Evolutionary conservation across 495 filamentous ascomycete genomes (phyloP), one percentile per base, ranked within the genome.

Genomic region (Lepidopterella palustris): DNA sequence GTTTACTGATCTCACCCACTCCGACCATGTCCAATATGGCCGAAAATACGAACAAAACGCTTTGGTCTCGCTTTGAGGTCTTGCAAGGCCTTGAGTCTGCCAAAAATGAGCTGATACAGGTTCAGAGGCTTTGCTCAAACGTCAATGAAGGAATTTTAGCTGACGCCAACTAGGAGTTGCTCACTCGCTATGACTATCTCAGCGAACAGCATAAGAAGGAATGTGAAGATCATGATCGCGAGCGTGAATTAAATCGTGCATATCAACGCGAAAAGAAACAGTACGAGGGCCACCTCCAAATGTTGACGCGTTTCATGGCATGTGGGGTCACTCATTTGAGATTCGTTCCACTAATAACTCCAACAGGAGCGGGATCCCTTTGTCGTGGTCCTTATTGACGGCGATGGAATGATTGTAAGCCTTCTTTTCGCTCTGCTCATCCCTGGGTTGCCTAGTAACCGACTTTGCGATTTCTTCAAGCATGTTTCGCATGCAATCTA

Each of bases 351-450:
- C 51, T 57, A 60, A 24, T 24, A 25, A 35, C 54, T 59, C 42
- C 25, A 56, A 48, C 68, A 91, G 87, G 85, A 85, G 48, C 82
- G 80, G 51, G 87, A 91, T 76, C 83, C 86, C 8, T 92, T 90
- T 67, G 77, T 91, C 63, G 69, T 88, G 26, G 79, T 89, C 18
- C 74, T 95, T 58, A 80, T 95, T 53, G 89, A 95, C 68, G 88
- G 87, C 26, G 85, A 91, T 66, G 84, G 84, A 26, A 80, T 90
- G 65, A 81, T 92, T 63, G 82, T 84, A 71, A 70, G 80, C n/a
- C n/a, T n/a, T n/a, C n/a, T n/a, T n/a, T n/a, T n/a, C n/a, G n/a
- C n/a, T n/a, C n/a, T n/a, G n/a, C n/a, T n/a, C n/a, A n/a, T n/a
- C n/a, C n/a, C n/a, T n/a, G n/a, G n/a, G n/a, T n/a, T n/a, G n/a